Evolutionary conservation across 75 land plant species (phyloP).

Genomic region (Ceratopteris richardii): DNA sequence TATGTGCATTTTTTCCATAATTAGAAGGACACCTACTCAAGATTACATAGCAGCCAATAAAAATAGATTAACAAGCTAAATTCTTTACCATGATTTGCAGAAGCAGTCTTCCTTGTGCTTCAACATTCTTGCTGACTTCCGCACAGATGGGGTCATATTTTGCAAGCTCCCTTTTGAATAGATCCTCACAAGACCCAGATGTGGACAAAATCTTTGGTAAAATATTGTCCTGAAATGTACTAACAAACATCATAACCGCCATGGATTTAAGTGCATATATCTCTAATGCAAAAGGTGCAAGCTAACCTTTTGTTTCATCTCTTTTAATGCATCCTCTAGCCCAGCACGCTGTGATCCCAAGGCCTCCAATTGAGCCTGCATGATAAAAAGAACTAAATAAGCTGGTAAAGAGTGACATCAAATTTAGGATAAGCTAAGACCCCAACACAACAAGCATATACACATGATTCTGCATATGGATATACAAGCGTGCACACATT

Average conservation of each 20-base stretch:
- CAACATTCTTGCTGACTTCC: constrained; percentile 80
- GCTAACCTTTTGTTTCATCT: constrained; percentile 90
- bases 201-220: constrained; percentile 91
- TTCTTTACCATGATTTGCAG: constrained; percentile 76
- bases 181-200: constrained; percentile 88
- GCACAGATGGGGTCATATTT: constrained; percentile 77
- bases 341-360: constrained; percentile 88
- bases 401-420: too few relatives aligned
- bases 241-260: too few relatives aligned
- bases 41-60: background rate
- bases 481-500: too few relatives aligned
- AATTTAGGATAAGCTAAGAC: too few relatives aligned
- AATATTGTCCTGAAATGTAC: constrained; percentile 73
- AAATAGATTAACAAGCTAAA: background rate
- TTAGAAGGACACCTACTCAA: too few relatives aligned
- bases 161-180: constrained; percentile 80
- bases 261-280: too few relatives aligned
- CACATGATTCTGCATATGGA: too few relatives aligned
- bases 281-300: too few relatives aligned
- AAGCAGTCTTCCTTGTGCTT: constrained; percentile 74
- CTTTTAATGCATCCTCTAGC: constrained; percentile 97
- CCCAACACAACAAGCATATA: too few relatives aligned
- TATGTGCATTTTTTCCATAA: too few relatives aligned
- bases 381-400: too few relatives aligned
- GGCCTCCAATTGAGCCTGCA: constrained; percentile 79